These are phyloP conservation scores for Chaetomium cochliodes DNA, from an alignment of 495 filamentous ascomycete genomes.

Conservation along the genomic window DNA sequence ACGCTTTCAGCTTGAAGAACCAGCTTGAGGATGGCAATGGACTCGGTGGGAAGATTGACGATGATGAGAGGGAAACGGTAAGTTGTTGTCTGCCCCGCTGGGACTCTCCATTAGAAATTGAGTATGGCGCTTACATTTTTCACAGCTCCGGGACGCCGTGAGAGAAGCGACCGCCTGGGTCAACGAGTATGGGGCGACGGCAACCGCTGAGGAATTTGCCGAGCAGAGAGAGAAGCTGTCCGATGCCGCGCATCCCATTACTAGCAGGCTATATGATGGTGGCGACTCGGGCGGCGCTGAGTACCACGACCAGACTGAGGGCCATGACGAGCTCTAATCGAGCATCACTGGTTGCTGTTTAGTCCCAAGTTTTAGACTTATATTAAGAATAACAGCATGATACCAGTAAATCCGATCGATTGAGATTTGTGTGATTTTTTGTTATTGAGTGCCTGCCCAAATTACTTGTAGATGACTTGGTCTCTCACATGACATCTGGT, in stretches of 20 bases:
- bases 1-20: constrained; percentile 95
- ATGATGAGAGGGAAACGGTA: constrained; percentile 87
- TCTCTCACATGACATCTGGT: too few relatives aligned
- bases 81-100: constrained; percentile 32
- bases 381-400: too few relatives aligned
- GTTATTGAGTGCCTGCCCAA: not conserved
- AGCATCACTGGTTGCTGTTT: not conserved
- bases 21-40: constrained; percentile 89
- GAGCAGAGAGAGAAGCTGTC: constrained; percentile 96
- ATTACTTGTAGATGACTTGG: too few relatives aligned
- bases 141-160: constrained; percentile 77
- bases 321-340: constrained; percentile 18
- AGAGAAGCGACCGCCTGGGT: constrained; percentile 92
- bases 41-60: constrained; percentile 87
- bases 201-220: constrained; percentile 84
- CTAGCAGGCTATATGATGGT: constrained; percentile 78
- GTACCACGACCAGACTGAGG: constrained; percentile 3
- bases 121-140: constrained; percentile 24
- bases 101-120: not conserved
- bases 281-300: not conserved
- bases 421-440: not conserved
- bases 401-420: not conserved
- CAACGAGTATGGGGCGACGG: constrained; percentile 79
- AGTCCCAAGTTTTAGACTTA: too few relatives aligned
- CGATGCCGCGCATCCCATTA: constrained; percentile 88